A percentile compares a stretch with the other conserved stretches of the same genome.
Evolutionary conservation across 2,329 filamentous ascomycete species (phyloP).

Genomic region (Xylaria sp.): DNA sequence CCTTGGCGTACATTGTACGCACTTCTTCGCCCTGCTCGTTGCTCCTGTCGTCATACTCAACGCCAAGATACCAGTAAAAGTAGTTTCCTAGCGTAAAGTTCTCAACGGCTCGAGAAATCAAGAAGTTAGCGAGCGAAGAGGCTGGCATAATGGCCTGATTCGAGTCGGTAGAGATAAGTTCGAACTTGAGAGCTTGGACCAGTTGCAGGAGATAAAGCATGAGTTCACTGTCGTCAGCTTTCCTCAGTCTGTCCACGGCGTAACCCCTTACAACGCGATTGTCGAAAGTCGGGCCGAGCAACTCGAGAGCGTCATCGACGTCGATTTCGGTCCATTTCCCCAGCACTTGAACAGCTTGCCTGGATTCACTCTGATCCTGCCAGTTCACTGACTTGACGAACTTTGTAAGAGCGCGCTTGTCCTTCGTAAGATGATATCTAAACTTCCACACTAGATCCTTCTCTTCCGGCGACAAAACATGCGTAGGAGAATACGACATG

Average conservation of each 20-base stretch:
- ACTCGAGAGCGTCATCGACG: constrained; percentile 89
- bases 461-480: constrained; percentile 80
- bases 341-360: constrained; percentile 83
- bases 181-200: constrained; percentile 93
- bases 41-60: constrained; percentile 85
- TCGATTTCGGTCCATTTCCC: constrained; percentile 96
- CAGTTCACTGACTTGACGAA: constrained; percentile 98
- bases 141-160: constrained; percentile 56
- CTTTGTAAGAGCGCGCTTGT: constrained; percentile 90
- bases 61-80: constrained; percentile 97
- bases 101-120: constrained; percentile 79
- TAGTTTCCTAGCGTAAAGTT: constrained; percentile 93
- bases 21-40: constrained; percentile 69
- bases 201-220: constrained; percentile 88
- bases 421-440: constrained; percentile 84
- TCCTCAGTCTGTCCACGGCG: constrained; percentile 84
- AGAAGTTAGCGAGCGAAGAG: constrained; percentile 82
- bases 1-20: constrained; percentile 81
- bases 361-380: constrained; percentile 77
- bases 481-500: constrained; percentile 87
- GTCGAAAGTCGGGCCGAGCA: constrained; percentile 87
- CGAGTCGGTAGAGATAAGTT: constrained; percentile 62
- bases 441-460: constrained; percentile 98
- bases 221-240: constrained; percentile 88
- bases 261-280: constrained; percentile 85